Percentiles rank a stretch among this genome's conserved stretches.
Conservation (phyloP, 163 green algal species). For the Chlorella variabilis region DNA sequence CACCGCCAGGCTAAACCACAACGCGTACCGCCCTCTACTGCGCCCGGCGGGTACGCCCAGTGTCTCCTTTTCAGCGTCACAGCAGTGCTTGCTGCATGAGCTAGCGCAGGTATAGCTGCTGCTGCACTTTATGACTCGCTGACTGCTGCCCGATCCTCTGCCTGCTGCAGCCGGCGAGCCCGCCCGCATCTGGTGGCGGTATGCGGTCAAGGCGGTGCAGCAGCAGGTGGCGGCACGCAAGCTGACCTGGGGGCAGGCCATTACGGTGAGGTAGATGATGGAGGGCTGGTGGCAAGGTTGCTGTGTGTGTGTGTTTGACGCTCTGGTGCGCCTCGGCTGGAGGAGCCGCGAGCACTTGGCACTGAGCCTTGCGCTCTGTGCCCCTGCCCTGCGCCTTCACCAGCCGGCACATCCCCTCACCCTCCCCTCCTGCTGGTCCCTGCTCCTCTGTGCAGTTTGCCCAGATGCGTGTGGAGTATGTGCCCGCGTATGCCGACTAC, state of each 20-base stretch:
- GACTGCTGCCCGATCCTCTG: too few species aligned
- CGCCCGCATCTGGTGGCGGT: constrained; percentile 82
- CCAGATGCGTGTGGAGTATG: constrained; percentile 70
- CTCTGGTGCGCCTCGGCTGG: too few species aligned
- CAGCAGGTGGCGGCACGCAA: constrained; percentile 45
- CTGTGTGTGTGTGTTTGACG: too few species aligned
- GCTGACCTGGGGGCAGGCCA: constrained; percentile 55
- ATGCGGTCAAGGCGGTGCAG: constrained; percentile 67
- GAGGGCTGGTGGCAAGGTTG: background rate
- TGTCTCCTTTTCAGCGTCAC: too few species aligned
- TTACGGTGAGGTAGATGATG: constrained; percentile 56
- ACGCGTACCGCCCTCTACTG: constrained; percentile 50
- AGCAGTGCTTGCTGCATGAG: too few species aligned
- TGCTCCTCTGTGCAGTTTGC: background rate
- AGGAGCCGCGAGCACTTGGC: too few species aligned
- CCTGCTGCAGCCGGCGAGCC: constrained; percentile 23
- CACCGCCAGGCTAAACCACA: constrained; percentile 65
- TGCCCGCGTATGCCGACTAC: constrained; percentile 73
- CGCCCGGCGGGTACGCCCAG: constrained; percentile 57
- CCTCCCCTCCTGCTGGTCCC: too few species aligned
- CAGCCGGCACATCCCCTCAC: too few species aligned
- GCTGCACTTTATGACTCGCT: too few species aligned
- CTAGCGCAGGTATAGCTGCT: background rate
- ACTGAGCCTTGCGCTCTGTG: too few species aligned
- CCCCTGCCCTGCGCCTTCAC: too few species aligned